These are phyloP conservation scores for Umbelopsis isabellina DNA, from an alignment of 192 early-diverging fungal species.

Conservation along the genomic window DNA sequence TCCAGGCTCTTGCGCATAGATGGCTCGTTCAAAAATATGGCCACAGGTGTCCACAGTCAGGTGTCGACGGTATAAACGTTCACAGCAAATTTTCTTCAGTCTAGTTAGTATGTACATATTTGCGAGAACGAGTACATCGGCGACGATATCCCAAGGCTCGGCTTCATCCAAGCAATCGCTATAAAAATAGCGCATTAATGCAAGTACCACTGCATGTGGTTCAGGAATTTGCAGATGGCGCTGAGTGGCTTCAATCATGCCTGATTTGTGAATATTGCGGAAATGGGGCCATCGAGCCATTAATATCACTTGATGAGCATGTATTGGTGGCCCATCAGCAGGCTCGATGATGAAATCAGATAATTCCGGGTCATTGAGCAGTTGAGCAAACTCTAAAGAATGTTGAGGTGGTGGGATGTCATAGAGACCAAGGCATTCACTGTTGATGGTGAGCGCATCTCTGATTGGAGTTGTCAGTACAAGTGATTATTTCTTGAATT, in stretches of 20 bases:
- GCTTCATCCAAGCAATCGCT: constrained; percentile 52
- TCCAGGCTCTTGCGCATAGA: constrained; percentile 53
- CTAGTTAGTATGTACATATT: constrained; percentile 60
- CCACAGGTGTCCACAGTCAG: constrained; percentile 55
- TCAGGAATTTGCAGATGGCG: constrained; percentile 57
- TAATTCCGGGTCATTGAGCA: constrained; percentile 56
- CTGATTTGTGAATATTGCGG: constrained; percentile 47
- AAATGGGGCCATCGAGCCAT: constrained; percentile 66
- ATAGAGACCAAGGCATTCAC: constrained; percentile 57
- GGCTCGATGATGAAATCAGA: constrained; percentile 58
- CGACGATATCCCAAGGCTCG: constrained; percentile 43
- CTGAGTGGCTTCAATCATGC: constrained; percentile 54
- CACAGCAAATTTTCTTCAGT: constrained; percentile 60
- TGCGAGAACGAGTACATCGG: constrained; percentile 59
- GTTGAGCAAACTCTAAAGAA: constrained; percentile 45
- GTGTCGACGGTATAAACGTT: constrained; percentile 47
- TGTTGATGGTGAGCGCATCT: constrained; percentile 55
- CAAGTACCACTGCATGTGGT: constrained; percentile 47
- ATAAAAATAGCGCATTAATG: constrained; percentile 62
- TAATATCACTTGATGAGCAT: constrained; percentile 58
- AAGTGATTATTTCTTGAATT: neutral
- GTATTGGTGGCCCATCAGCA: constrained; percentile 46
- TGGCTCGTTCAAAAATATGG: constrained; percentile 56
- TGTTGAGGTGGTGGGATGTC: constrained; percentile 48
- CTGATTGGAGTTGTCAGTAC: constrained; percentile 18